A percentile compares a stretch with the other conserved stretches of the same genome.
Conservation (phyloP, 768 basidiomycete genomes). For the Suillus lakei region DNA sequence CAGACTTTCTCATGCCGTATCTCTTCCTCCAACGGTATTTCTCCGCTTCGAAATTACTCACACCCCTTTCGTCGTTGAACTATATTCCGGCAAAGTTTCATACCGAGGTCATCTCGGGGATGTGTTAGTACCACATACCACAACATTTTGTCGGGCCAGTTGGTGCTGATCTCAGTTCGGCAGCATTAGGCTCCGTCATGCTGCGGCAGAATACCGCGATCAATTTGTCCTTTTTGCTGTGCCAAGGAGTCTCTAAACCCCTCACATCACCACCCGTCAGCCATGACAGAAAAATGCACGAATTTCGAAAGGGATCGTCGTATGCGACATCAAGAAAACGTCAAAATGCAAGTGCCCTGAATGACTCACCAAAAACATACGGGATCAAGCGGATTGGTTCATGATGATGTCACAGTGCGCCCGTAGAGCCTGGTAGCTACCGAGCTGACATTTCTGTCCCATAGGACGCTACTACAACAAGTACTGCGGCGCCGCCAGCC, state of each 20-base stretch:
- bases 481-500: neutral
- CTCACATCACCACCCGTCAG: neutral
- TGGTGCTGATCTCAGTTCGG: neutral
- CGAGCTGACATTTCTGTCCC: neutral
- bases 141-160: neutral
- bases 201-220: constrained; percentile 4
- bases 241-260: neutral
- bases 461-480: neutral
- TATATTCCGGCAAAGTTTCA: too few species aligned
- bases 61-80: neutral
- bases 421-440: neutral
- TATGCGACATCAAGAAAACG: neutral
- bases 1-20: neutral
- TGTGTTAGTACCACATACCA: neutral
- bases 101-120: neutral
- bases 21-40: neutral
- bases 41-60: neutral
- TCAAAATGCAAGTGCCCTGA: neutral
- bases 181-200: too few species aligned
- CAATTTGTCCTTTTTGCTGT: neutral
- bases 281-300: neutral
- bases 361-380: neutral
- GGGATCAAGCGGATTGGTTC: neutral
- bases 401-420: neutral
- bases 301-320: neutral